A percentile compares a stretch with the other conserved stretches of the same genome.
These are phyloP conservation scores for Auxenochlorella pyrenoidosa DNA, from an alignment of 139 green algal genomes.

Conservation along the genomic window DNA sequence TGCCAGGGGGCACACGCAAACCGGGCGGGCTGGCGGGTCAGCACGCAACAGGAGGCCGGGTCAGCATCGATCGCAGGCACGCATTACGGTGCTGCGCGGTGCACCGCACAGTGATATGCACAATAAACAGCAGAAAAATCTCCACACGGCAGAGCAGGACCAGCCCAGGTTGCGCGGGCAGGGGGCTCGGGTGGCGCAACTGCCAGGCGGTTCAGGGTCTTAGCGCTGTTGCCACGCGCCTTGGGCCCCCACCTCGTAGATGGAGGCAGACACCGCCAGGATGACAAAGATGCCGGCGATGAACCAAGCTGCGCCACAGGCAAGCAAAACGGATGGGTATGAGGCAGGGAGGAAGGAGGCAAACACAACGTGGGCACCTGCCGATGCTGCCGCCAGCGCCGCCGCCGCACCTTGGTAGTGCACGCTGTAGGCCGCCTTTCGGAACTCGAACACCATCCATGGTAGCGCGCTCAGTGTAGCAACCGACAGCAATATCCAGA, in stretches of 20 bases:
- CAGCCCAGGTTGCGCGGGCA: background rate
- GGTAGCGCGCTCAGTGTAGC: constrained; percentile 73
- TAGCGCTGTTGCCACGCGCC: background rate
- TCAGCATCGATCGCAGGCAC: no score
- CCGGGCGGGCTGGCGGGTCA: background rate
- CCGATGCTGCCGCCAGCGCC: background rate
- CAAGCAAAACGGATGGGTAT: background rate
- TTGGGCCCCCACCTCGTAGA: constrained; percentile 83
- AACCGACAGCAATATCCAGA: constrained; percentile 54
- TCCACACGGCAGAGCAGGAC: no score
- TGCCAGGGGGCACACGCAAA: constrained; percentile 23
- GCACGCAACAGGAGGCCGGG: no score
- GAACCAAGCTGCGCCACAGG: constrained; percentile 80
- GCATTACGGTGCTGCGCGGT: background rate
- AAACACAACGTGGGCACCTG: background rate
- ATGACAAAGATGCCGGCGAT: constrained; percentile 94
- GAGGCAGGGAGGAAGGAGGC: background rate
- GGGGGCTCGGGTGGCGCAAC: background rate
- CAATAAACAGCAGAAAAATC: background rate
- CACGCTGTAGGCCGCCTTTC: constrained; percentile 60
- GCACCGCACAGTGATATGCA: background rate
- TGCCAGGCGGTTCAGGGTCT: no score
- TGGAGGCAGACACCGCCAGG: constrained; percentile 78
- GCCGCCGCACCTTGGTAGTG: constrained; percentile 61
- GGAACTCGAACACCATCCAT: constrained; percentile 83